A percentile compares a stretch with the other conserved stretches of the same genome.
Evolutionary conservation across 768 basidiomycete species (phyloP).

Genomic region (Albatrellus ellisii): DNA sequence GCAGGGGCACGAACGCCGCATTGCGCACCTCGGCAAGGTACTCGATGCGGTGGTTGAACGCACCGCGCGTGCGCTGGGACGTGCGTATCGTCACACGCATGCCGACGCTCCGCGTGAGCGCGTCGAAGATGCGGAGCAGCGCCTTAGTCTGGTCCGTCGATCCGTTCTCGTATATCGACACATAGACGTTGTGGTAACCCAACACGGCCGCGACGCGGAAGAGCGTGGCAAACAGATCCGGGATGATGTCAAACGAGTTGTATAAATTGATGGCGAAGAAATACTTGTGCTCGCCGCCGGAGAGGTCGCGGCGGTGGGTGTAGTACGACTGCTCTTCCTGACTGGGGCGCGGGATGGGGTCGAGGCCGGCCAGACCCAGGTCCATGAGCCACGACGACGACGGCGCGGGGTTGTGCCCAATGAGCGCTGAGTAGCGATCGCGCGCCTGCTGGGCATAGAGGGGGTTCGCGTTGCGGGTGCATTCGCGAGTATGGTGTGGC

Average conservation of each 20-base stretch:
- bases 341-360: constrained; percentile 24
- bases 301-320: constrained; percentile 19
- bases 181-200: constrained; percentile 96
- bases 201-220: constrained; percentile 87
- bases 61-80: constrained; percentile 83
- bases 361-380: constrained; percentile 27
- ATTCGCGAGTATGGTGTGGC: constrained; percentile 88
- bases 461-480: constrained; percentile 73
- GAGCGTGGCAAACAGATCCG: constrained; percentile 92
- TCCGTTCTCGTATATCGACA: constrained; percentile 98
- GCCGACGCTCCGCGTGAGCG: constrained; percentile 80
- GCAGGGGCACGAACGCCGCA: constrained; percentile 88
- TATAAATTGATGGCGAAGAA: constrained; percentile 99
- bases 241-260: constrained; percentile 98
- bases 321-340: constrained; percentile 25
- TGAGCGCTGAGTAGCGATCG: constrained; percentile 74
- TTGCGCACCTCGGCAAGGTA: constrained; percentile 99
- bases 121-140: constrained; percentile 87
- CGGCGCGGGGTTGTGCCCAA: constrained; percentile 60
- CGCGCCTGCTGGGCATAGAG: constrained; percentile 75
- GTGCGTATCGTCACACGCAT: constrained; percentile 90
- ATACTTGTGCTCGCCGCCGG: constrained; percentile 79
- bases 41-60: constrained; percentile 98
- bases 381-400: constrained; percentile 47
- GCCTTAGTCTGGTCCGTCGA: constrained; percentile 99